Conservation (phyloP, 768 basidiomycete genomes). For the Lactarius evosmus region DNA sequence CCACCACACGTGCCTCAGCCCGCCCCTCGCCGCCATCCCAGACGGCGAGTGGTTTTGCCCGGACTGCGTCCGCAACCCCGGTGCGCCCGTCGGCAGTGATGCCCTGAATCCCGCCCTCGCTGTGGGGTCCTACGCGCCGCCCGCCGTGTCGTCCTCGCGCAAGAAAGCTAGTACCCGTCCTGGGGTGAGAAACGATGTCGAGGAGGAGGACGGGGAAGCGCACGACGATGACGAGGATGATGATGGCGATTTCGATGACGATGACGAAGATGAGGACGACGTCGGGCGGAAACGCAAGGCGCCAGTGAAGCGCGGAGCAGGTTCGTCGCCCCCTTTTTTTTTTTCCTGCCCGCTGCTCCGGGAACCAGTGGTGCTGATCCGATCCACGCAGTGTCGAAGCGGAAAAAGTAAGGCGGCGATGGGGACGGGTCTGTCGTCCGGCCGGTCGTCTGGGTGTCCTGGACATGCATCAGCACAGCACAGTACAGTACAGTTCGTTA, state of each 20-base stretch:
- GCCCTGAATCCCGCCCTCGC: too few species aligned
- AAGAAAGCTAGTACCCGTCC: background rate
- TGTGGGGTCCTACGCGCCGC: constrained; percentile 3
- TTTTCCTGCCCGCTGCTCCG: background rate
- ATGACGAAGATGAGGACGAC: constrained; percentile 31
- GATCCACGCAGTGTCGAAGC: constrained; percentile 35
- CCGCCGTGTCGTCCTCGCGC: constrained; percentile 5
- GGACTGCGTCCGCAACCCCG: constrained; percentile 59
- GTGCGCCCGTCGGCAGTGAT: constrained; percentile 41
- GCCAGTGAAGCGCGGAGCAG: constrained; percentile 36
- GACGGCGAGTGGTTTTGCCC: constrained; percentile 94
- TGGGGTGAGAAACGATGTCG: constrained; percentile 4
- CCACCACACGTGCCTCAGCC: constrained; percentile 77
- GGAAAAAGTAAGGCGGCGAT: constrained; percentile 37
- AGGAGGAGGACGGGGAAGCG: constrained; percentile 5
- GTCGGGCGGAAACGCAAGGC: constrained; percentile 47
- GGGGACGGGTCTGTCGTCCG: background rate
- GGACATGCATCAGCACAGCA: background rate
- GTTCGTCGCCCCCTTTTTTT: constrained; percentile 32
- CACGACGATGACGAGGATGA: constrained; percentile 27
- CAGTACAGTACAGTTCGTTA: background rate
- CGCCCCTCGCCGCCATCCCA: constrained; percentile 73
- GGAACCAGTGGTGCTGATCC: background rate
- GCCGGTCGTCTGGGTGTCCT: background rate
- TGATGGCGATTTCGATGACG: constrained; percentile 31